These are phyloP conservation scores for Cicer judaicum DNA, from an alignment of 306 rosid species.

Conservation along the genomic window DNA sequence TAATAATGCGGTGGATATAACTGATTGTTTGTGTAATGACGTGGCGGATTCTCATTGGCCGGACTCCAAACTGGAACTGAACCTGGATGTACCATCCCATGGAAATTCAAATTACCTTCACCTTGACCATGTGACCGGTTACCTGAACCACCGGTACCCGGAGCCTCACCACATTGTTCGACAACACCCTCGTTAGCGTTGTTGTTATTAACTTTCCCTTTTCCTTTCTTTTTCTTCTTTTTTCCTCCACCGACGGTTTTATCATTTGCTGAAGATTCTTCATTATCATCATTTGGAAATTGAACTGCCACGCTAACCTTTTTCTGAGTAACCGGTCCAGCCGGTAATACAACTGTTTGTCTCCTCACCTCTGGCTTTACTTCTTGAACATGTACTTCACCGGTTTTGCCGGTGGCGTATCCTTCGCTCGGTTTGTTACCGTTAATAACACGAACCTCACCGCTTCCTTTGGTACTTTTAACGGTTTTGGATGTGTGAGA, in stretches of 20 bases:
- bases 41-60: slow-evolving; percentile 57
- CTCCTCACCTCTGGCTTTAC: slow-evolving; percentile 48
- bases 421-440: slow-evolving; percentile 39
- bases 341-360: slow-evolving; percentile 50
- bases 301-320: slow-evolving; percentile 52
- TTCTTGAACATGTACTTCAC: slow-evolving; percentile 57
- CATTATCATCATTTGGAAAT: slow-evolving; percentile 36
- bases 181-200: not conserved
- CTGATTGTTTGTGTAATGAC: slow-evolving; percentile 42
- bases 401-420: slow-evolving; percentile 44
- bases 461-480: slow-evolving; percentile 24
- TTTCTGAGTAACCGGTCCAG: slow-evolving; percentile 51
- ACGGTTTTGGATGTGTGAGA: slow-evolving; percentile 18
- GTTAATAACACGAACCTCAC: slow-evolving; percentile 4
- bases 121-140: slow-evolving; percentile 40
- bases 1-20: slow-evolving; percentile 49
- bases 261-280: slow-evolving; percentile 43
- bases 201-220: slow-evolving; percentile 53
- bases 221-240: slow-evolving; percentile 80
- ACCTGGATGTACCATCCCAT: slow-evolving; percentile 2
- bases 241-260: slow-evolving; percentile 50
- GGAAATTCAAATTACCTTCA: slow-evolving; percentile 16
- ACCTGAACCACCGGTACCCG: slow-evolving; percentile 46
- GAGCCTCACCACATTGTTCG: slow-evolving; percentile 43
- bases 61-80: slow-evolving; percentile 23